phyloP scores from a whole-genome alignment of 345 rosid species.

The Erodium maritimum region DNA sequence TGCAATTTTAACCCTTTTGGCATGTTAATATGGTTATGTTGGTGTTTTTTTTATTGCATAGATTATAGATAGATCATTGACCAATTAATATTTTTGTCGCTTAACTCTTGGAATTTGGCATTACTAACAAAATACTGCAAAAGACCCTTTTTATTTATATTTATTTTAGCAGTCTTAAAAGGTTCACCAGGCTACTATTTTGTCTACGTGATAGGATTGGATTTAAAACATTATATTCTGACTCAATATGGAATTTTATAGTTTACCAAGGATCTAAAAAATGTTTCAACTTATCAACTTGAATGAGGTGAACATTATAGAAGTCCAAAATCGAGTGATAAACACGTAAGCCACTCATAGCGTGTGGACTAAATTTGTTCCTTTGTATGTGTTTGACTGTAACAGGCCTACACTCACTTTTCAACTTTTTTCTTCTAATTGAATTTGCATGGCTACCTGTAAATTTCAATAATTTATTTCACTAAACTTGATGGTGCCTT shows the following conservation, averaged over 20 bases:
- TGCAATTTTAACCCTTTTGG: neutral
- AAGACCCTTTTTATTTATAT: neutral
- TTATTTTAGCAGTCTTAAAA: neutral
- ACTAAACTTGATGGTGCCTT: neutral
- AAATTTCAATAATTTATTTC: neutral
- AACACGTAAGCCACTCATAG: neutral
- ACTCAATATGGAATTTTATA: neutral
- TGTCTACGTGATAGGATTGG: neutral
- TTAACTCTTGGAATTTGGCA: neutral
- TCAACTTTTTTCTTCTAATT: neutral
- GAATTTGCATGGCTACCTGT: neutral
- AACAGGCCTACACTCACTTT: no score
- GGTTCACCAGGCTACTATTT: neutral
- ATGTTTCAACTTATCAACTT: neutral
- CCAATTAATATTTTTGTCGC: neutral
- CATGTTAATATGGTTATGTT: neutral
- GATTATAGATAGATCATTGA: neutral
- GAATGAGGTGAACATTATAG: neutral
- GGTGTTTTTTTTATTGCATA: neutral
- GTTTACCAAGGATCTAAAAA: neutral
- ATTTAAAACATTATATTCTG: no score
- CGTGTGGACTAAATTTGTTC: neutral
- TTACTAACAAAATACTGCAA: neutral
- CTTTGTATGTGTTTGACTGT: no score
- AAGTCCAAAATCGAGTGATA: neutral